Percentiles rank a stretch among this genome's conserved stretches.
Evolutionary conservation across 345 rosid species (phyloP).

Genomic region (Clausena lansium): DNA sequence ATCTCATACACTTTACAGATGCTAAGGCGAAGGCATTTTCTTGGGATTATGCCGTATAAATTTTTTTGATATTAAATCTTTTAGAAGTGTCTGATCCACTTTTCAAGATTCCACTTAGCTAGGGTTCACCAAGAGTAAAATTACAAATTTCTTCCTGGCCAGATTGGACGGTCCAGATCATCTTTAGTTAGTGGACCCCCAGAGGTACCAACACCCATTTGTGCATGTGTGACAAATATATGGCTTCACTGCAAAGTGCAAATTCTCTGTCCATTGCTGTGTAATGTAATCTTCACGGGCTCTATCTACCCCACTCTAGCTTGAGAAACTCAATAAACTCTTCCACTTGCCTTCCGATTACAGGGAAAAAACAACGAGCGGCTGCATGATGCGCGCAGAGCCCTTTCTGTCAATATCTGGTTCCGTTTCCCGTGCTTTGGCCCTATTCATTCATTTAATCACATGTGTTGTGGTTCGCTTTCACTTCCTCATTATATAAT

Average conservation of each 20-base stretch:
- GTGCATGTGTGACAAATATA: constrained; percentile 33
- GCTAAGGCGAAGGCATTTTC: neutral
- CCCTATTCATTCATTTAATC: constrained; percentile 15
- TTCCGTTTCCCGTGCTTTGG: constrained; percentile 13
- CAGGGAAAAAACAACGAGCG: constrained; percentile 9
- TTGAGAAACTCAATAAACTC: constrained; percentile 4
- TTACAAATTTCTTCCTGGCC: neutral
- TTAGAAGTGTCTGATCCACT: neutral
- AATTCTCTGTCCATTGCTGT: constrained; percentile 13
- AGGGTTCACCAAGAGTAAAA: neutral
- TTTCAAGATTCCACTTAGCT: neutral
- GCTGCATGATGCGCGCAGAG: constrained; percentile 12
- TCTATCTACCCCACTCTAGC: neutral
- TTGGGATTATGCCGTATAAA: neutral
- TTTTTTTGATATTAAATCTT: neutral
- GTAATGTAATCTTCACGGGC: constrained; percentile 27
- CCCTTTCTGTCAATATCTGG: constrained; percentile 33
- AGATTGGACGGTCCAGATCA: constrained; percentile 13
- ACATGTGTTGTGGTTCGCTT: constrained; percentile 18
- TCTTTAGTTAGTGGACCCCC: neutral
- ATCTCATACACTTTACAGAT: neutral
- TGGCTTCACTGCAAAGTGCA: constrained; percentile 13
- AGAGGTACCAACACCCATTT: neutral
- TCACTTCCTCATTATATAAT: neutral
- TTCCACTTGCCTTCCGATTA: constrained; percentile 32